phyloP scores from a whole-genome alignment of 306 rosid genomes.

The Pyrus pyrifolia region DNA sequence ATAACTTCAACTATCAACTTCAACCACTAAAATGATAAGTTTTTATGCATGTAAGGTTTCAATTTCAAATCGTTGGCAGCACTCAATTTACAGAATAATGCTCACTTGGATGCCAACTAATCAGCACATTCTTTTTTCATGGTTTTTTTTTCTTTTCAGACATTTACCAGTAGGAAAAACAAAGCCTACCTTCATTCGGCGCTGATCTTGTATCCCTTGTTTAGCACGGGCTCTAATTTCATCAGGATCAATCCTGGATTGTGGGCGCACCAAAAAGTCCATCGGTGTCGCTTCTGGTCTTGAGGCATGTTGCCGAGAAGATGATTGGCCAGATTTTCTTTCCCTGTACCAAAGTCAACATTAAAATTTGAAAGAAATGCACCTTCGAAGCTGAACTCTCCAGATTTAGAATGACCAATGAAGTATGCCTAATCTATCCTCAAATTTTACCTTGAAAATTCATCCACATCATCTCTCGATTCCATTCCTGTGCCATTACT shows the following conservation, averaged over 20 bases:
- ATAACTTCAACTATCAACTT: background rate
- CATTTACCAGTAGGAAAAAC: background rate
- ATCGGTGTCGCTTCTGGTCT: constrained; percentile 95
- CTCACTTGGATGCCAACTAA: background rate
- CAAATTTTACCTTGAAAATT: constrained; percentile 67
- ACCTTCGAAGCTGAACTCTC: background rate
- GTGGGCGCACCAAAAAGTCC: constrained; percentile 93
- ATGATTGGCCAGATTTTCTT: constrained; percentile 75
- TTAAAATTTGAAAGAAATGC: background rate
- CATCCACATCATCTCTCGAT: constrained; percentile 91
- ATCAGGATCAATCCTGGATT: constrained; percentile 88
- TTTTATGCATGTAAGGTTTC: background rate
- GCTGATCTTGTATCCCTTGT: constrained; percentile 76
- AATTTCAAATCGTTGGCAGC: background rate
- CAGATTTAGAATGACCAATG: background rate
- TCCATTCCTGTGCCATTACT: constrained; percentile 73
- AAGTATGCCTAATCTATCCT: background rate
- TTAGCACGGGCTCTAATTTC: constrained; percentile 88
- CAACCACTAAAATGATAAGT: background rate
- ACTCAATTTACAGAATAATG: background rate
- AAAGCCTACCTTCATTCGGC: constrained; percentile 72
- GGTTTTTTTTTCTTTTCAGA: background rate
- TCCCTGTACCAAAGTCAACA: constrained; percentile 45
- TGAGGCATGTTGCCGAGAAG: constrained; percentile 70
- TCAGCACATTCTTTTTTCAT: background rate